A percentile compares a stretch with the other conserved stretches of the same genome.
These are phyloP conservation scores for Umbelopsis sp. DNA, from an alignment of 371 early-diverging fungal genomes.

Conservation along the genomic window DNA sequence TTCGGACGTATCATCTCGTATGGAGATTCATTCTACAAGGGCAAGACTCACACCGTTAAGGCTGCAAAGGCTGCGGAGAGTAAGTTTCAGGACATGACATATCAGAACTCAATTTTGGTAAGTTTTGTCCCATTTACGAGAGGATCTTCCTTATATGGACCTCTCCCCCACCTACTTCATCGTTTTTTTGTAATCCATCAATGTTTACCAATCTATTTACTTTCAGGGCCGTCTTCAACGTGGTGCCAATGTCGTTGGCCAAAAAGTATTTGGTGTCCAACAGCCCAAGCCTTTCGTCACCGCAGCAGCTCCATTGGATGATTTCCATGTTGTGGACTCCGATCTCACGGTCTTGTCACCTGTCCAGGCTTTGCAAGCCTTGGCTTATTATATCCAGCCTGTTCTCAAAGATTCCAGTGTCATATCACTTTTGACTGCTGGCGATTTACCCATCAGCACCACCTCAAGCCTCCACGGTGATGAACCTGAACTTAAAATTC, in stretches of 20 bases:
- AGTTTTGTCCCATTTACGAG: not conserved
- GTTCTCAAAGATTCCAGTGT: conserved; percentile 26
- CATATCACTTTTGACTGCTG: conserved; percentile 4
- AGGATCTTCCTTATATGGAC: conserved; percentile 13
- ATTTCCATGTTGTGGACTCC: conserved; percentile 3
- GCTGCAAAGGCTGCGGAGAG: conserved; percentile 7
- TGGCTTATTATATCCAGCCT: conserved; percentile 33
- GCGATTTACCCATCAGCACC: conserved; percentile 10
- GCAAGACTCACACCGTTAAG: conserved; percentile 19
- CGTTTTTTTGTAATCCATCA: not conserved
- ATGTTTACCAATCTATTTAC: conserved; percentile 7
- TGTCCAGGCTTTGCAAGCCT: conserved; percentile 19
- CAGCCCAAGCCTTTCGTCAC: not conserved
- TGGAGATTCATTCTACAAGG: conserved; percentile 71
- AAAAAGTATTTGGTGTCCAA: conserved; percentile 26
- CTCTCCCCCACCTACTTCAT: too few species aligned
- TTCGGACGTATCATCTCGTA: conserved; percentile 72
- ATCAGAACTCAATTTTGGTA: conserved; percentile 18
- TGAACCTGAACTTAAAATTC: conserved; percentile 36
- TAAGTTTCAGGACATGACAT: conserved; percentile 9
- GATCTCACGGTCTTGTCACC: conserved; percentile 20
- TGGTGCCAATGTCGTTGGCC: conserved; percentile 28
- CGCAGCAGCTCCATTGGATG: not conserved
- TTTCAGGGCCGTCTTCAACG: conserved; percentile 24
- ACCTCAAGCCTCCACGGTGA: conserved; percentile 23